Percentiles rank a stretch among this genome's conserved stretches.
phyloP scores from a whole-genome alignment of 2,329 filamentous ascomycete species.

The Xylariales sp. region DNA sequence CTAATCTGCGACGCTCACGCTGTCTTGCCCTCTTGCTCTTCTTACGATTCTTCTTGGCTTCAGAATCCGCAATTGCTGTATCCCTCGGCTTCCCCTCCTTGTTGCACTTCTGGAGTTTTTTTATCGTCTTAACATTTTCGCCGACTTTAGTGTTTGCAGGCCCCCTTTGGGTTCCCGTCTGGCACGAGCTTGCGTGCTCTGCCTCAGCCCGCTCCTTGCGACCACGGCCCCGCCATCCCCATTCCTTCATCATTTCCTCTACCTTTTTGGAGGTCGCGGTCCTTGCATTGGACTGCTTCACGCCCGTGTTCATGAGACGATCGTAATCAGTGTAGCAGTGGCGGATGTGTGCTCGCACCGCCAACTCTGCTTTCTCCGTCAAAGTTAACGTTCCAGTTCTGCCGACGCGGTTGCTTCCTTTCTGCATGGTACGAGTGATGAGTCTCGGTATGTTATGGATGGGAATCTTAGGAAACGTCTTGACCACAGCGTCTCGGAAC shows the following conservation, averaged over 20 bases:
- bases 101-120: too few relatives aligned
- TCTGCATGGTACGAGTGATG: slow-evolving; percentile 37
- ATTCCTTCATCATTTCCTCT: slow-evolving; percentile 7
- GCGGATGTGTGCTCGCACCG: slow-evolving; percentile 44
- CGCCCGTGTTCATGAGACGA: slow-evolving; percentile 19
- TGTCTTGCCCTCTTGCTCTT: too few relatives aligned
- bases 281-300: slow-evolving; percentile 6
- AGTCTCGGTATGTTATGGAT: slow-evolving; percentile 25
- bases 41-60: too few relatives aligned
- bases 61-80: too few relatives aligned
- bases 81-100: too few relatives aligned
- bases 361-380: slow-evolving; percentile 35
- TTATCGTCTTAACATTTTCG: too few relatives aligned
- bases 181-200: too few relatives aligned
- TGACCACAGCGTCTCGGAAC: slow-evolving; percentile 29
- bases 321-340: slow-evolving; percentile 46
- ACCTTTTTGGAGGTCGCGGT: background rate
- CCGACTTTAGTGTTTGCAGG: too few relatives aligned
- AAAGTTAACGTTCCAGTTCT: slow-evolving; percentile 33
- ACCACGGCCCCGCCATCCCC: too few relatives aligned
- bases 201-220: too few relatives aligned
- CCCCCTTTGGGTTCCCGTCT: too few relatives aligned
- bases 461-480: slow-evolving; percentile 37
- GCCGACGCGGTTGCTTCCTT: slow-evolving; percentile 42
- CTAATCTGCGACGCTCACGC: too few relatives aligned